Conservation (phyloP, 2,329 filamentous ascomycete genomes). For the Fusarium torulosum region DNA sequence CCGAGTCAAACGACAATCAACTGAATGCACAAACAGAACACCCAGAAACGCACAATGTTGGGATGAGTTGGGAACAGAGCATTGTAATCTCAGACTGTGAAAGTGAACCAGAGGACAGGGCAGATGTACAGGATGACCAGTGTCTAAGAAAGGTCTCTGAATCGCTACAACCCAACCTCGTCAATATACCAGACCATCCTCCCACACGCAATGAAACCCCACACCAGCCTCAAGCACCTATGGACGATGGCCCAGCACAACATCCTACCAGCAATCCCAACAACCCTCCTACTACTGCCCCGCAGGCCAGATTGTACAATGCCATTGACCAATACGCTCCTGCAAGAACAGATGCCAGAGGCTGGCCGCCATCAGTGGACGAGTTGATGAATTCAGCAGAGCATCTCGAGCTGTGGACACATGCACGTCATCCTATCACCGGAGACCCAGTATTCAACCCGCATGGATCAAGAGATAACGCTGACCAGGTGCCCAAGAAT, state of each 20-base stretch:
- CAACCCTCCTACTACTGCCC: neutral
- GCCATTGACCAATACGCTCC: neutral
- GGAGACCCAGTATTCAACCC: neutral
- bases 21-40: neutral
- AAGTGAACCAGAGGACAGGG: neutral
- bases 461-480: no score
- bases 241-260: accelerated
- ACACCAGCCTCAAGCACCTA: neutral
- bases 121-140: neutral
- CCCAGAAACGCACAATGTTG: neutral
- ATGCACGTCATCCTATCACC: neutral
- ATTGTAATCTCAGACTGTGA: neutral
- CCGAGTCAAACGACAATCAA: neutral
- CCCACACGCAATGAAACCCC: neutral
- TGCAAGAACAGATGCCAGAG: neutral
- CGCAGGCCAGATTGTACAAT: neutral
- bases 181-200: neutral
- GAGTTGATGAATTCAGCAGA: neutral
- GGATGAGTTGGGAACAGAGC: neutral
- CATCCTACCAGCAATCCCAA: neutral
- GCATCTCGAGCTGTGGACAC: neutral
- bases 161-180: neutral
- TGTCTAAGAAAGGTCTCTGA: neutral
- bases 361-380: neutral
- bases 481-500: no score